Evolutionary conservation across 352 stramenopile genomes (phyloP).

Genomic region (Phytophthora multivora): DNA sequence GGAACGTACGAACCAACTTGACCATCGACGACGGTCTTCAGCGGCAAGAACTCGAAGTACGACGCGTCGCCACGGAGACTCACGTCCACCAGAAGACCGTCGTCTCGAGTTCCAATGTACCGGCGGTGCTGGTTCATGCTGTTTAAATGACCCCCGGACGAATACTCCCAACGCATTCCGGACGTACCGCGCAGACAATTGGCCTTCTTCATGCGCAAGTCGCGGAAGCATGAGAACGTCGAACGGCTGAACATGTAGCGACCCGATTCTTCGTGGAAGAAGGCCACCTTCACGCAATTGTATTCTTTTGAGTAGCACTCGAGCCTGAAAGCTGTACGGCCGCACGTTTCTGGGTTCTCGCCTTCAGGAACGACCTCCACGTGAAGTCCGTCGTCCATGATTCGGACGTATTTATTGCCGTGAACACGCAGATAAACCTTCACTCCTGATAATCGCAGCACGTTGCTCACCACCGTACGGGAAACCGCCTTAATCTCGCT

Average conservation of each 20-base stretch:
- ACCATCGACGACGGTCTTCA: conserved; percentile 16
- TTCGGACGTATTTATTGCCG: conserved; percentile 57
- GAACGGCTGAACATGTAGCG: conserved; percentile 77
- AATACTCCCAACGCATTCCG: conserved; percentile 73
- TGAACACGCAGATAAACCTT: conserved; percentile 66
- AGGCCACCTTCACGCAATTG: conserved; percentile 83
- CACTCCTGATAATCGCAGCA: conserved; percentile 57
- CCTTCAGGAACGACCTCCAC: conserved; percentile 48
- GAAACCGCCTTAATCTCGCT: conserved; percentile 67
- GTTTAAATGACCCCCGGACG: conserved; percentile 62
- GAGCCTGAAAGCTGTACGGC: conserved; percentile 57
- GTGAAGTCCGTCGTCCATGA: conserved; percentile 50
- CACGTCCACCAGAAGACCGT: conserved; percentile 69
- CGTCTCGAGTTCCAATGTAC: conserved; percentile 70
- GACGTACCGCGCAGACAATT: conserved; percentile 63
- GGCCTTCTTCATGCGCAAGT: conserved; percentile 75
- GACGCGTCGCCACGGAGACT: conserved; percentile 67
- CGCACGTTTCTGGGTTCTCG: conserved; percentile 39
- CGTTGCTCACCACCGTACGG: conserved; percentile 61
- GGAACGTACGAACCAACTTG: conserved; percentile 33
- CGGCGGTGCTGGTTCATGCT: conserved; percentile 86
- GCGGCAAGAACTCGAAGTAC: conserved; percentile 69
- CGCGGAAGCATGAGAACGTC: conserved; percentile 75
- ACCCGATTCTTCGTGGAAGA: conserved; percentile 62
- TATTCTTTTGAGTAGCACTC: conserved; percentile 75